These are phyloP conservation scores for Colletotrichum plurivorum DNA, from an alignment of 2,329 filamentous ascomycete species.

Conservation along the genomic window DNA sequence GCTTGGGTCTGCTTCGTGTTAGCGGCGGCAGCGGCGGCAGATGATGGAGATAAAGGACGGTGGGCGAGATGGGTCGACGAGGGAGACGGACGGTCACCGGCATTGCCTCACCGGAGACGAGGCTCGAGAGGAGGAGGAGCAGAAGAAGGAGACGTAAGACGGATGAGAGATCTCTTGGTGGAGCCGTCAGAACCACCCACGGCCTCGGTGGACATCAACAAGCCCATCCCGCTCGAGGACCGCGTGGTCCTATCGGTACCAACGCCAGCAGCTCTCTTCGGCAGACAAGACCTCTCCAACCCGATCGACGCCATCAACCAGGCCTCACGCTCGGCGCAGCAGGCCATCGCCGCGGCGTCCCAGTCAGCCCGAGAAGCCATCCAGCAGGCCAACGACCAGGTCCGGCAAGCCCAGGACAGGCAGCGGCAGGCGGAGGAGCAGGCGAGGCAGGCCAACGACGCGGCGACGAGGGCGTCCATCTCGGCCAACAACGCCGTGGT, in stretches of 20 bases:
- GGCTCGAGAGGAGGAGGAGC: neutral
- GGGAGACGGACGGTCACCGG: conserved; percentile 10
- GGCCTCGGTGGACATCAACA: conserved; percentile 23
- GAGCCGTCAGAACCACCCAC: conserved; percentile 25
- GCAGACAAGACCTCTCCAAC: conserved; percentile 27
- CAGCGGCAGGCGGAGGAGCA: conserved; percentile 41
- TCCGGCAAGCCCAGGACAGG: conserved; percentile 44
- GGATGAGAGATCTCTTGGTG: neutral
- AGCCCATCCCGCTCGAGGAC: conserved; percentile 28
- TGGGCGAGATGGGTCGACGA: conserved; percentile 22
- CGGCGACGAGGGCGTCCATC: conserved; percentile 46
- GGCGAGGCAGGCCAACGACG: conserved; percentile 43
- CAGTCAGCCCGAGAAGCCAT: conserved; percentile 43
- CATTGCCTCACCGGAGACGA: conserved; percentile 24
- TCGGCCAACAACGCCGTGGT: conserved; percentile 41
- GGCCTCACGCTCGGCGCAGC: conserved; percentile 36
- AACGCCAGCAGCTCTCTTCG: conserved; percentile 33
- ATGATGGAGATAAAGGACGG: conserved; percentile 10
- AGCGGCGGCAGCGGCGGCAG: conserved; percentile 11
- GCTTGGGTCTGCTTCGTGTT: conserved; percentile 12
- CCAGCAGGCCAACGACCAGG: conserved; percentile 43
- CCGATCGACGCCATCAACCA: conserved; percentile 36
- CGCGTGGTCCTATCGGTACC: conserved; percentile 34
- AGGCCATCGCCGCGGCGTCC: conserved; percentile 36
- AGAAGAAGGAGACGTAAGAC: neutral